Evolutionary conservation across 1,284 basidiomycete species (phyloP), one percentile per base, ranked within the genome.

Genomic region (Entoloma clypeatum): DNA sequence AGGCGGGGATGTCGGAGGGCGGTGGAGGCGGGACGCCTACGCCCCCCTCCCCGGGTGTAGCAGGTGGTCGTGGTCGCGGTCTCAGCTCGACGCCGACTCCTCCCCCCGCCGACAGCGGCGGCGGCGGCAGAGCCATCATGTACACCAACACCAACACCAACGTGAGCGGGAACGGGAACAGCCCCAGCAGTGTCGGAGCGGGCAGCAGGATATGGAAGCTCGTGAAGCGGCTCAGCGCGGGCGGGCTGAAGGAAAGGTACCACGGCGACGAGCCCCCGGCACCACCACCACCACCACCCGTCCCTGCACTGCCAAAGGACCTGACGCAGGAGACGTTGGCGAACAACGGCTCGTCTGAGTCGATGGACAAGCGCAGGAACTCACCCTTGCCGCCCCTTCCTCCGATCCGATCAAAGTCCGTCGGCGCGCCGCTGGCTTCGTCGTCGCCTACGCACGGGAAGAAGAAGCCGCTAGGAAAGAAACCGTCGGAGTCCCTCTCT

Each of bases 221-320:
- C 32, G 70, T 86, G 68, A 84, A 82, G 57, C 69, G 79, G 19
- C 74, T 86, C 41, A 84, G 81, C 49, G 72, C 76, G 0, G 77
- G 78, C 9, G 78, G 69, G 2, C 59, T 84, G 29, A 69, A 77
- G 43, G 81, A 85, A 13, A 76, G 71, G 51, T 80, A 73, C 50
- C 58, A 63, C 3, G 29, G 44, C 31, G 34, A 35, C 25, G 54
- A 31, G 5, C 32, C 19, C 29, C 18, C 14, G 5, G 36, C 17
- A 23, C 45, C 26, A 18, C 23, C 1, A 52, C 57, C 17, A 2
- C 68, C 69, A n/a, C 77, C 78, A 2, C 79, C 81, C n/a, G 77
- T 82, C 0, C 81, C 80, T 24, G 67, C 72, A 7, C 62, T 83
- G 3, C 79, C 79, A 1, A 68, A 69, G 45, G 62, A 72, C 17